Conservation (phyloP, 306 rosid species). For the Trifolium dubium region DNA sequence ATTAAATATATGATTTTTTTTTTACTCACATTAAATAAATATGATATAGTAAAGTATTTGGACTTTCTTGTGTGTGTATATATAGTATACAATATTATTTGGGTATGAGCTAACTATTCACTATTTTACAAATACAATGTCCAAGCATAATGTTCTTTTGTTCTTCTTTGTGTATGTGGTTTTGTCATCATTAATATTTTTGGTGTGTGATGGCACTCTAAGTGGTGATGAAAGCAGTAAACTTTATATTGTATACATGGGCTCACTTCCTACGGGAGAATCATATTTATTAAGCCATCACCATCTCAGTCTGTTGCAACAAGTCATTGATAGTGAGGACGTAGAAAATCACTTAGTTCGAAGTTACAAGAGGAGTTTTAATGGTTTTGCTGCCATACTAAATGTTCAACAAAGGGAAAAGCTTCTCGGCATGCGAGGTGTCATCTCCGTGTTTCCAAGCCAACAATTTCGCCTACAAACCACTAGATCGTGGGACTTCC, state of each 20-base stretch:
- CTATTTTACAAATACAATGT: not conserved
- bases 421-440: conserved; percentile 5
- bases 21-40: too few species aligned
- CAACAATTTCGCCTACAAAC: conserved; percentile 9
- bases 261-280: conserved; percentile 11
- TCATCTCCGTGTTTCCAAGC: conserved; percentile 38
- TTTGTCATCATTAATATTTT: not conserved
- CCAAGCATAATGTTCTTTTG: not conserved
- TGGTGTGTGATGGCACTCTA: not conserved
- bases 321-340: not conserved
- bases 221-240: not conserved
- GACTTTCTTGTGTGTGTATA: not conserved
- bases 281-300: conserved; percentile 15
- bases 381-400: conserved; percentile 39
- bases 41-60: not conserved
- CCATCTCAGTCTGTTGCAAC: conserved; percentile 16
- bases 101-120: not conserved
- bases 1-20: too few species aligned
- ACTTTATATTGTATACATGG: conserved; percentile 24
- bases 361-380: conserved; percentile 39
- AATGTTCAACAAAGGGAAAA: conserved; percentile 3
- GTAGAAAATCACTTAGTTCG: not conserved
- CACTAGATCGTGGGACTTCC: conserved; percentile 42
- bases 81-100: not conserved
- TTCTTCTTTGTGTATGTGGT: not conserved